Conservation (phyloP, 805 yeast species). For the Hanseniaspora clermontiae region DNA sequence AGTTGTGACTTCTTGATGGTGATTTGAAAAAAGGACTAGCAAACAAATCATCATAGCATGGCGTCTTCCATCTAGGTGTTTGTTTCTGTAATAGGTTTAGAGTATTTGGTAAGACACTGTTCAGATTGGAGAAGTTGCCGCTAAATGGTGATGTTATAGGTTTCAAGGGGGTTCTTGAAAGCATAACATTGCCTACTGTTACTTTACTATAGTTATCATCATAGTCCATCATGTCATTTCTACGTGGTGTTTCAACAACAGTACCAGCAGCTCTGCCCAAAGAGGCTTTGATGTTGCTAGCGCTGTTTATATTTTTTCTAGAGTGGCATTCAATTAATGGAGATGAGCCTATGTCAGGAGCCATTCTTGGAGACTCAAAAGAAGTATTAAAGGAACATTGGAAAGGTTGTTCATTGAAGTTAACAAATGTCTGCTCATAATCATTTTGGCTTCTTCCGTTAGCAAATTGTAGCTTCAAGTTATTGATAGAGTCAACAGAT, state of each 20-base stretch:
- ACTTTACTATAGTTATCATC: conserved; percentile 6
- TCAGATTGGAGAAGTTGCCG: background rate
- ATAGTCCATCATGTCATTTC: background rate
- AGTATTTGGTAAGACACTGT: background rate
- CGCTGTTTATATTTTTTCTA: background rate
- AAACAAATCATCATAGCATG: conserved; percentile 12
- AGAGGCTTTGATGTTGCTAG: background rate
- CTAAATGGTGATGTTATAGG: conserved; percentile 6
- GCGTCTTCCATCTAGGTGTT: conserved; percentile 15
- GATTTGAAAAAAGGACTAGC: conserved; percentile 12
- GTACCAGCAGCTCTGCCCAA: conserved; percentile 8
- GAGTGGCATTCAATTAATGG: conserved; percentile 11
- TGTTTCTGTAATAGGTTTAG: background rate
- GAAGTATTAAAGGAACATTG: conserved; percentile 14
- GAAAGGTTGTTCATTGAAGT: conserved; percentile 6
- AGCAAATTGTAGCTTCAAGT: background rate
- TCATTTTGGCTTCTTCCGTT: background rate
- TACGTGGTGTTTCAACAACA: conserved; percentile 4
- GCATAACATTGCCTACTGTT: conserved; percentile 11
- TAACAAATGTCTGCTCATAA: background rate
- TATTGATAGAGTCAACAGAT: background rate
- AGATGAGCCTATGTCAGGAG: background rate
- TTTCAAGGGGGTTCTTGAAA: conserved; percentile 10
- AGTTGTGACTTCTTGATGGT: conserved; percentile 5
- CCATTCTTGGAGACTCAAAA: conserved; percentile 12